These are phyloP conservation scores for Trichosporon asahii DNA, from an alignment of 1,284 basidiomycete genomes.

Conservation along the genomic window DNA sequence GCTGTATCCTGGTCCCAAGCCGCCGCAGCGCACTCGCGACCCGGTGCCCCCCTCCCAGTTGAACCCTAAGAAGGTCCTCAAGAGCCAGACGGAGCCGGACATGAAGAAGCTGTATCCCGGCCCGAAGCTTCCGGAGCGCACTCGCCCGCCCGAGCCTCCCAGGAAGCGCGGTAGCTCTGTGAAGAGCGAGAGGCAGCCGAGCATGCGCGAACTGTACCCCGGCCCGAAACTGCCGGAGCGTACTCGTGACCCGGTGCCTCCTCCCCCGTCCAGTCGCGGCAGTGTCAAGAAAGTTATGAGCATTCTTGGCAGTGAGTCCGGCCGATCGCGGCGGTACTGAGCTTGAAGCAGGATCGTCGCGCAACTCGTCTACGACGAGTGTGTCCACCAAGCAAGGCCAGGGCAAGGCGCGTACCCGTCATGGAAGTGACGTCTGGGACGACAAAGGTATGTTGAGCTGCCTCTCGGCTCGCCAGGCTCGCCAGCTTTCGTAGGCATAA, in stretches of 20 bases:
- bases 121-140: conserved; percentile 5
- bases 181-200: background rate
- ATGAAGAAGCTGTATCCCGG: conserved; percentile 7
- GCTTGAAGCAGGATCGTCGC: background rate
- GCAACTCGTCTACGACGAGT: background rate
- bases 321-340: background rate
- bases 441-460: conserved; percentile 1
- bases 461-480: too few relatives aligned
- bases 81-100: background rate
- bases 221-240: conserved; percentile 2
- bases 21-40: background rate
- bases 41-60: background rate
- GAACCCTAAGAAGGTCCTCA: background rate
- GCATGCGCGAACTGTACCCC: background rate
- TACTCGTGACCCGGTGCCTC: background rate
- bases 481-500: background rate
- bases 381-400: conserved; percentile 1
- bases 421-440: background rate
- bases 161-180: background rate
- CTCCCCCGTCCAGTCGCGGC: background rate
- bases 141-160: background rate
- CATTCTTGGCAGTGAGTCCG: conserved; percentile 1
- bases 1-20: background rate
- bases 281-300: conserved; percentile 1
- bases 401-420: background rate